Percentiles rank a stretch among this genome's conserved stretches.
These are phyloP conservation scores for Actinomortierella wolfii DNA, from an alignment of 371 early-diverging fungal species.

Conservation along the genomic window DNA sequence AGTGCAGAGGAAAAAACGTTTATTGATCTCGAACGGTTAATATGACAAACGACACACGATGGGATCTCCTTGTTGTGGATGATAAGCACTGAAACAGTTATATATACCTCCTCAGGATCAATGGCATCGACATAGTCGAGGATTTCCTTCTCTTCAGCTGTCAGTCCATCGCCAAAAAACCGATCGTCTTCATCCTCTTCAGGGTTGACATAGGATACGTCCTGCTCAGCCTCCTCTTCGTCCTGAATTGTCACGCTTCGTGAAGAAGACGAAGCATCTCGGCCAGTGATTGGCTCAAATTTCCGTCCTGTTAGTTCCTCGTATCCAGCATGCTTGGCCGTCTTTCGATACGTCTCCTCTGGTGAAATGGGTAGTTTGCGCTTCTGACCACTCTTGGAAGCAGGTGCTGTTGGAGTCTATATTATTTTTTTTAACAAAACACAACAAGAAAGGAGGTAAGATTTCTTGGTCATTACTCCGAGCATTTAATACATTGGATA, in stretches of 20 bases:
- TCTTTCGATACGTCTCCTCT: conserved; percentile 40
- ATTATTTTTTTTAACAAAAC: not conserved
- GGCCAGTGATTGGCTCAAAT: conserved; percentile 15
- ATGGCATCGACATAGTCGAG: conserved; percentile 84
- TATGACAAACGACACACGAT: no score
- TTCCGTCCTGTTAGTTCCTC: conserved; percentile 44
- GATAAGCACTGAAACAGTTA: not conserved
- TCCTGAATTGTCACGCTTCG: conserved; percentile 49
- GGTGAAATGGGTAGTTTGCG: conserved; percentile 30
- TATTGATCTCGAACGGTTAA: not conserved
- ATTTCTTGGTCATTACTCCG: conserved; percentile 7
- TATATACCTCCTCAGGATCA: conserved; percentile 70
- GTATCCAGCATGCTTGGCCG: conserved; percentile 33
- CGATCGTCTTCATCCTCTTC: conserved; percentile 77
- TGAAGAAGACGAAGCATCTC: conserved; percentile 16
- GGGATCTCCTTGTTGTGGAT: no score
- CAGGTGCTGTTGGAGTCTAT: conserved; percentile 36
- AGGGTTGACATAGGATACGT: conserved; percentile 19
- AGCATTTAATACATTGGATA: not conserved
- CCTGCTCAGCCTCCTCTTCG: conserved; percentile 29
- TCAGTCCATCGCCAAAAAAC: conserved; percentile 87
- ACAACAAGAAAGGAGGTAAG: not conserved
- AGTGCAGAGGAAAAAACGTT: not conserved
- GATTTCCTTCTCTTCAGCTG: conserved; percentile 75
- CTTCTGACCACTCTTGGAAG: conserved; percentile 26